These are phyloP conservation scores for Schizosaccharomyces versatilis DNA, from an alignment of 1,139 yeast species.

Conservation along the genomic window DNA sequence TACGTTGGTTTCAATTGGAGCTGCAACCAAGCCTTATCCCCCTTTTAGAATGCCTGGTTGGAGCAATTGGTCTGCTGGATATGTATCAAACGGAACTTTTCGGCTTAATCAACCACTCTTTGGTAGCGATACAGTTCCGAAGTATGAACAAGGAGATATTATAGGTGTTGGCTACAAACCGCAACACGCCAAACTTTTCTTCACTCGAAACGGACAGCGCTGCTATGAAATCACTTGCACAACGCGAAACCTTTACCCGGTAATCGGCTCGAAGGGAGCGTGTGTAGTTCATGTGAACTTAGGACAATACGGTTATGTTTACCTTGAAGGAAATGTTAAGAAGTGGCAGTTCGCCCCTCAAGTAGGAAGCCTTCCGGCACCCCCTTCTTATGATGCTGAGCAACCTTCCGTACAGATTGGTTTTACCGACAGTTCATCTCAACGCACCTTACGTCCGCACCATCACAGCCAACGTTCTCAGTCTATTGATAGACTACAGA, in stretches of 20 bases:
- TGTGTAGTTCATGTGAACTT: slow-evolving; percentile 61
- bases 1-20: slow-evolving; percentile 47
- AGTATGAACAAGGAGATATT: slow-evolving; percentile 62
- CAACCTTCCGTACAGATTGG: not conserved
- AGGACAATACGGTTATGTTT: slow-evolving; percentile 82
- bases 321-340: slow-evolving; percentile 82
- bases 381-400: slow-evolving; percentile 35
- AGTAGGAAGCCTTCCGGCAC: slow-evolving; percentile 45
- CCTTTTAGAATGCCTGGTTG: slow-evolving; percentile 56
- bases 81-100: slow-evolving; percentile 65
- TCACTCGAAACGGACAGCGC: slow-evolving; percentile 78
- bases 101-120: slow-evolving; percentile 67
- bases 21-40: slow-evolving; percentile 78
- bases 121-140: slow-evolving; percentile 40
- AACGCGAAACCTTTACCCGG: slow-evolving; percentile 63
- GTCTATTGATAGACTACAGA: too few relatives aligned
- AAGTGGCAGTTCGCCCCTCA: slow-evolving; percentile 80
- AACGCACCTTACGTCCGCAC: too few relatives aligned
- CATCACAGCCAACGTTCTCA: too few relatives aligned
- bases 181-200: slow-evolving; percentile 58
- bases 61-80: slow-evolving; percentile 61
- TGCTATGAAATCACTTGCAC: slow-evolving; percentile 55
- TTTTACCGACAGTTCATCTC: too few relatives aligned
- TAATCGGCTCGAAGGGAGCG: slow-evolving; percentile 63
- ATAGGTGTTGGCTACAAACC: slow-evolving; percentile 80